Percentiles rank a stretch among this genome's conserved stretches.
Conservation (phyloP, 495 filamentous ascomycete genomes). For the Rostrohypoxylon terebratum region DNA sequence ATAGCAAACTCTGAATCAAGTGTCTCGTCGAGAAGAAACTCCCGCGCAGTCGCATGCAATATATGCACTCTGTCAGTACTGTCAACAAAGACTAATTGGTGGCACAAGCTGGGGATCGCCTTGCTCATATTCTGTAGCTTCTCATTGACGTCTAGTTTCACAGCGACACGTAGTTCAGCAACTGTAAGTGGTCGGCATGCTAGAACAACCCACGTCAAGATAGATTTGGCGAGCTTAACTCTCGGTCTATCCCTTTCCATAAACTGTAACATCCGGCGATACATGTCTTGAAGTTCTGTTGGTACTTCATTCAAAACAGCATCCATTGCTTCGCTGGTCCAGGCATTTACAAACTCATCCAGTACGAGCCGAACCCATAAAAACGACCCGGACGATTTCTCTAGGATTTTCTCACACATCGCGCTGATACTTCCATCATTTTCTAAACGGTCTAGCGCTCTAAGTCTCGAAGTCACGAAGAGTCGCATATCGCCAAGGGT, state of each 20-base stretch:
- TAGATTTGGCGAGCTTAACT: slow-evolving; percentile 37
- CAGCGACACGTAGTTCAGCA: slow-evolving; percentile 41
- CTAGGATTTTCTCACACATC: slow-evolving; percentile 50
- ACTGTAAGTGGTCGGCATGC: slow-evolving; percentile 46
- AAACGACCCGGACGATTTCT: slow-evolving; percentile 51
- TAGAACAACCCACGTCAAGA: slow-evolving; percentile 48
- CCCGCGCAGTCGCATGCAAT: slow-evolving; percentile 52
- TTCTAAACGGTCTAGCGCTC: slow-evolving; percentile 31
- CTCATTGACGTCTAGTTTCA: slow-evolving; percentile 49
- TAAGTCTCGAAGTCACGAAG: neutral
- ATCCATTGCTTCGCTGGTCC: slow-evolving; percentile 48
- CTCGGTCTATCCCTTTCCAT: slow-evolving; percentile 41
- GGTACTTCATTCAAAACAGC: slow-evolving; percentile 44
- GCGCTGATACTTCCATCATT: neutral
- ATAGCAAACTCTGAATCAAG: slow-evolving; percentile 32
- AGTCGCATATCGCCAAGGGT: neutral
- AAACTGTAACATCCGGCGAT: slow-evolving; percentile 41
- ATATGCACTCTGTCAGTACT: slow-evolving; percentile 40
- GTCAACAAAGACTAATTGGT: slow-evolving; percentile 50
- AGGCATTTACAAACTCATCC: slow-evolving; percentile 45
- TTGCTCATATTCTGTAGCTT: slow-evolving; percentile 44
- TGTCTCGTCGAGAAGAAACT: slow-evolving; percentile 45
- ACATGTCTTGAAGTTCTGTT: slow-evolving; percentile 41
- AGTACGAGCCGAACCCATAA: slow-evolving; percentile 52
- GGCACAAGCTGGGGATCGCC: slow-evolving; percentile 46